Evolutionary conservation across 768 basidiomycete genomes (phyloP).

Genomic region (Leccinum broughii): DNA sequence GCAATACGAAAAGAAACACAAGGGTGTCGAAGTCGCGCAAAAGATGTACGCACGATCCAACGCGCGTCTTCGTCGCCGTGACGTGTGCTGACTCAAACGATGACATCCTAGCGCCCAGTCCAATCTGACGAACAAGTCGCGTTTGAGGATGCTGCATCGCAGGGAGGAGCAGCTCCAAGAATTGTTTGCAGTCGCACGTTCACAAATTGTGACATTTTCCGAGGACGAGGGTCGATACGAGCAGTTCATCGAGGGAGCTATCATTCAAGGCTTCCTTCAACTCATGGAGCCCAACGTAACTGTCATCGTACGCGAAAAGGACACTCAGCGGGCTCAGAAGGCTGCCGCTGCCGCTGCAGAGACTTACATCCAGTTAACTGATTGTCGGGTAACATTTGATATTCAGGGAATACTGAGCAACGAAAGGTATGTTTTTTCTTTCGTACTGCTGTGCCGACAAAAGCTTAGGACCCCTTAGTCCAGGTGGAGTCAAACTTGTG

Average conservation of each 20-base stretch:
- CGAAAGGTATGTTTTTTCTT: constrained; percentile 53
- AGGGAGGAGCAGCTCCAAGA: constrained; percentile 92
- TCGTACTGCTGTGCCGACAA: background rate
- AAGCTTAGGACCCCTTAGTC: constrained; percentile 40
- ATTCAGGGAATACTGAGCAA: constrained; percentile 64
- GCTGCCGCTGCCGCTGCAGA: constrained; percentile 65
- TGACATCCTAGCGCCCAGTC: constrained; percentile 73
- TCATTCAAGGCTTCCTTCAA: constrained; percentile 83
- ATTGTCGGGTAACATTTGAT: constrained; percentile 55
- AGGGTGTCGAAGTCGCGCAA: constrained; percentile 89
- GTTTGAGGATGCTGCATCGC: constrained; percentile 83
- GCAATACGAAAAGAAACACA: constrained; percentile 93
- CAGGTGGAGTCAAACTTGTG: constrained; percentile 82
- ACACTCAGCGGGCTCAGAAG: constrained; percentile 56
- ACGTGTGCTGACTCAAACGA: constrained; percentile 6
- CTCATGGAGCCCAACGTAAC: constrained; percentile 75
- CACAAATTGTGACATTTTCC: constrained; percentile 59
- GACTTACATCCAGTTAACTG: constrained; percentile 78
- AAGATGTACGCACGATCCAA: constrained; percentile 73
- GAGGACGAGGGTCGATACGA: constrained; percentile 69
- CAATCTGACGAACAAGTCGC: constrained; percentile 94
- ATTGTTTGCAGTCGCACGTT: constrained; percentile 75
- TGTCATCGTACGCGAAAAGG: constrained; percentile 67
- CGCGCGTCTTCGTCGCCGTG: background rate
- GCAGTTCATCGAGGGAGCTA: constrained; percentile 79